Evolutionary conservation across 2,329 filamentous ascomycete genomes (phyloP), one percentile per base, ranked within the genome.

Genomic region (Exophiala viscosa): DNA sequence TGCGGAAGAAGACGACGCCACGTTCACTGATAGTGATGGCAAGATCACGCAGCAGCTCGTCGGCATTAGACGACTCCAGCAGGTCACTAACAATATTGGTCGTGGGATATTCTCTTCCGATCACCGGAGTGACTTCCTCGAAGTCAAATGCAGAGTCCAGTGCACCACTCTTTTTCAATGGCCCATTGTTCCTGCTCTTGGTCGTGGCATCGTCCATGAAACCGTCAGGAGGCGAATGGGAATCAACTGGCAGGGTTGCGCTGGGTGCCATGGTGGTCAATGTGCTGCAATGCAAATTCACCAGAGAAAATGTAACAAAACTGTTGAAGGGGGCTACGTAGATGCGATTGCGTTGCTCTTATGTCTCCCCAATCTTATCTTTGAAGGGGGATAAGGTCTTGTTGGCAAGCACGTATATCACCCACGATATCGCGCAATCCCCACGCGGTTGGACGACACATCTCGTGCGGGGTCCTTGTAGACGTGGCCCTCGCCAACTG

Each of bases 1-100:
- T 76, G 15, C 84, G 79, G 70, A 88, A 86, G 71, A 87, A 86
- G 31, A 87, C 83, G 3, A 88, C 85, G 8, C 84, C 84, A 0
- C 85, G 79, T 54, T 82, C 79, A 1, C 84, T 87, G 59, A 88
- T 79, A 1, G 81, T 86, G 55, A 87, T 83, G 28, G 83, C 85
- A 0, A 89, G 71, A 60, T 88, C 85, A 1, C 81, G 76, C 15
- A 88, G 65, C n/a, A 86, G 70, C 36, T 83, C 79, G 52, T 88
- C 84, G 0, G 82, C 74, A 63, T 87, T 83, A 0, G 78, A 72
- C 0, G 81, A 79, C 18, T 82, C 71, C 7, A 88, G 71, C 61
- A 79, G 77, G 45, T 56, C 59, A 35, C 88, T 82, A 18, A 66
- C 65, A 33, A 78, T 59, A 40, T 70, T 73, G 3, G 70, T 68